Evolutionary conservation across 192 early-diverging fungal genomes (phyloP).

Genomic region (Umbelopsis sp.): DNA sequence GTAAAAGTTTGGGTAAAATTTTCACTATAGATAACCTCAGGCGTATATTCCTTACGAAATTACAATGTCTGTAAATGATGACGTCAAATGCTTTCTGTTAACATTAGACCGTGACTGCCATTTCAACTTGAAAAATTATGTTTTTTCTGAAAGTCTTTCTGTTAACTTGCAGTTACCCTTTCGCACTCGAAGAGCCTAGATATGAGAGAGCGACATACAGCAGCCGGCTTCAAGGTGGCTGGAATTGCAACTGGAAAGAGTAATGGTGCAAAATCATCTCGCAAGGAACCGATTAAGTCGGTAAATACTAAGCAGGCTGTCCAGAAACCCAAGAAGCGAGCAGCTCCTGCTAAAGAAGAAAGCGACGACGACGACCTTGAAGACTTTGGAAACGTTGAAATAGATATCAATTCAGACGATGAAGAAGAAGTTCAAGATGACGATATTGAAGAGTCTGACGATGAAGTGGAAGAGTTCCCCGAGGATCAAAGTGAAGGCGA

Average conservation of each 20-base stretch:
- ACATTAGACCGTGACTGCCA: slow-evolving; percentile 7
- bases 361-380: slow-evolving; percentile 47
- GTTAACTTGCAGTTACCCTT: neutral
- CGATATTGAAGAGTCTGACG: slow-evolving; percentile 50
- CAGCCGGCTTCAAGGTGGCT: slow-evolving; percentile 5
- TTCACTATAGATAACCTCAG: no score
- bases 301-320: neutral
- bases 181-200: neutral
- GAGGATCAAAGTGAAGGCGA: slow-evolving; percentile 48
- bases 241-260: neutral
- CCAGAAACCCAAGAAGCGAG: neutral
- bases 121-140: neutral
- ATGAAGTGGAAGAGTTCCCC: slow-evolving; percentile 34
- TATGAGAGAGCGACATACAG: slow-evolving; percentile 6
- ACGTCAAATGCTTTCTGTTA: neutral
- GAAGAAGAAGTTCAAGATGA: slow-evolving; percentile 40
- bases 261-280: slow-evolving; percentile 8
- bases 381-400: slow-evolving; percentile 51
- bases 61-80: neutral
- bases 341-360: slow-evolving; percentile 27
- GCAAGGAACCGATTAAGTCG: neutral
- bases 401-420: slow-evolving; percentile 56
- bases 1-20: no score
- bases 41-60: neutral
- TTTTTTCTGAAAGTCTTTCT: neutral